Evolutionary conservation across 2,329 filamentous ascomycete genomes (phyloP), one percentile per base, ranked within the genome.

Genomic region (Ophiobolus disseminans): DNA sequence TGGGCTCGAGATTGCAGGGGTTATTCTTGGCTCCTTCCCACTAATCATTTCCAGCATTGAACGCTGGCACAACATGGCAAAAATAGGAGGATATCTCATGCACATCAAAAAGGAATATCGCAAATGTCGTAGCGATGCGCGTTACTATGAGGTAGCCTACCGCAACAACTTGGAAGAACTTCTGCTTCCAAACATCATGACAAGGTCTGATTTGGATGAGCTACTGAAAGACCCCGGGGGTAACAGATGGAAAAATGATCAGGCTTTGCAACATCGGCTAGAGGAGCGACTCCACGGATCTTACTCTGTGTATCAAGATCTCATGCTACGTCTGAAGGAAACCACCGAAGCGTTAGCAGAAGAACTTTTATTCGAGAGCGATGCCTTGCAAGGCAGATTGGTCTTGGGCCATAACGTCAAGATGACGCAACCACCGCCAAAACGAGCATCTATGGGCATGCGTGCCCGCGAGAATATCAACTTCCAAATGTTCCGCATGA

Each of bases 1-100:
- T 26, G 59, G 59, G 22, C 28, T 63, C 14, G 59, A 63, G 44
- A 39, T 63, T 2, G 57, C 57, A 14, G 59, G 59, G 21, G 41
- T 57, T 19, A 14, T 60, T 10, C 57, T 63, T 20, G 57, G 48
- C 5, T 22, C 55, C 1, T 60, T 63, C 41, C 53, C 57, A 4
- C 28, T 63, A 9, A 48, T 59, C 45, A 48, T 63, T 19, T 50
- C 40, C 19, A 47, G 48, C 20, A 28, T 63, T 20, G 59, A 63
- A 23, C 50, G 60, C 34, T 63, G 48, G 44, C 55, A 46, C 4
- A 45, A 58, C 32, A 46, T 53, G 5, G 57, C 55, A 21, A 57
- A 57, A 23, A 44, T 57, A 11, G 36, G 44, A n/a, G 55, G 53
- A 9, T 59, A 50, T 47, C 59, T 43, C 23, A 54, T 54, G 53